A percentile compares a stretch with the other conserved stretches of the same genome.
Conservation (phyloP, 768 basidiomycete species). For the Pleurotus tuoliensis region DNA sequence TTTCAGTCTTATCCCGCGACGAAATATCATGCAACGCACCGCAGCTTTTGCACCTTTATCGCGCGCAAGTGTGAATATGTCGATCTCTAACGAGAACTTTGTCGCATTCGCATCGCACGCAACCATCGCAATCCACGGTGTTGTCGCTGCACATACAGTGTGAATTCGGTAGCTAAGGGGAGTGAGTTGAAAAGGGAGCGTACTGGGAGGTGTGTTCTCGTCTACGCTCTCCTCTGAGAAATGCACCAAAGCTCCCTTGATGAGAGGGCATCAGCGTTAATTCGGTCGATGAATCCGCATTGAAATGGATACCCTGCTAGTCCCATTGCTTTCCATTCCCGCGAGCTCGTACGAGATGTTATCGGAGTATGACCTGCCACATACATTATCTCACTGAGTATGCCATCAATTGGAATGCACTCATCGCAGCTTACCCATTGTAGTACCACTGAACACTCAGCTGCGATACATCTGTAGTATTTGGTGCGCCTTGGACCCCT, state of each 20-base stretch:
- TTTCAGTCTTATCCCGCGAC: neutral
- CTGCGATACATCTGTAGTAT: slow-evolving; percentile 53
- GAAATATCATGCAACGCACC: slow-evolving; percentile 35
- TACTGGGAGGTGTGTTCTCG: slow-evolving; percentile 46
- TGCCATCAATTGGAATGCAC: neutral
- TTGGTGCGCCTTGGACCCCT: slow-evolving; percentile 38
- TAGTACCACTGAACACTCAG: slow-evolving; percentile 61
- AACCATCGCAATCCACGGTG: slow-evolving; percentile 91
- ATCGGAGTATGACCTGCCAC: slow-evolving; percentile 43
- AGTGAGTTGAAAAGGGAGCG: slow-evolving; percentile 15
- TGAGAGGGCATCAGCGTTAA: neutral
- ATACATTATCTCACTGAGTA: too few species aligned
- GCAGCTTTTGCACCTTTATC: slow-evolving; percentile 79
- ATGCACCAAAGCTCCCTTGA: slow-evolving; percentile 77
- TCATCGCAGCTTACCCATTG: slow-evolving; percentile 36
- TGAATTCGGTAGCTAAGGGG: slow-evolving; percentile 5
- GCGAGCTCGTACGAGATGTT: slow-evolving; percentile 60
- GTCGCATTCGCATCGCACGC: slow-evolving; percentile 80
- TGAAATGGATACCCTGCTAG: slow-evolving; percentile 46
- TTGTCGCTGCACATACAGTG: slow-evolving; percentile 42
- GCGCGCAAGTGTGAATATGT: slow-evolving; percentile 80
- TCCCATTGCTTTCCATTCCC: slow-evolving; percentile 42
- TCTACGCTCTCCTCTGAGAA: slow-evolving; percentile 63
- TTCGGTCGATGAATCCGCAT: slow-evolving; percentile 3
- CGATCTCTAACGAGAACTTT: slow-evolving; percentile 50